Conservation (phyloP, 805 yeast species). For the Monosporozyma solicola region DNA sequence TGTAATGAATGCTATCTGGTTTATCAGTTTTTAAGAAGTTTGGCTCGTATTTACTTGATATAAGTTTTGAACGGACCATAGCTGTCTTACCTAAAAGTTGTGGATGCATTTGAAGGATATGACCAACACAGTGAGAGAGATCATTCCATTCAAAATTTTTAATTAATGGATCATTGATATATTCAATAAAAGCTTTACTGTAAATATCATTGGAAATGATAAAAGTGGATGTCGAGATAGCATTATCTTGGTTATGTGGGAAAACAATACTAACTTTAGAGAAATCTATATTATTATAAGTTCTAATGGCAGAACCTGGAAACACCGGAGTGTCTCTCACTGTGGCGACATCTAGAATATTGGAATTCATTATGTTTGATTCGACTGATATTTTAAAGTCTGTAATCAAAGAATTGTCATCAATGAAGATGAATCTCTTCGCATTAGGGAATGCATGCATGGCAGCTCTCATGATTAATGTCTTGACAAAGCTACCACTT, state of each 20-base stretch:
- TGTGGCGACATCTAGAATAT: slow-evolving; percentile 54
- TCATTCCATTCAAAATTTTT: slow-evolving; percentile 47
- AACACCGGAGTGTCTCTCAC: slow-evolving; percentile 63
- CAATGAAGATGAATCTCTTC: slow-evolving; percentile 85
- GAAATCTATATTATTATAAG: slow-evolving; percentile 53
- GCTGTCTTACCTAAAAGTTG: slow-evolving; percentile 62
- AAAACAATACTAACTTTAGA: slow-evolving; percentile 49
- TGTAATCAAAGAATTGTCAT: slow-evolving; percentile 70
- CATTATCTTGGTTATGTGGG: slow-evolving; percentile 53
- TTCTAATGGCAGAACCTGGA: slow-evolving; percentile 30
- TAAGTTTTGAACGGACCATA: slow-evolving; percentile 54
- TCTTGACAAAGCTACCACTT: slow-evolving; percentile 21
- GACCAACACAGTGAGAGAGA: slow-evolving; percentile 54
- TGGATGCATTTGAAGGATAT: slow-evolving; percentile 93
- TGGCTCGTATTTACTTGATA: slow-evolving; percentile 40
- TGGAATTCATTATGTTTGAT: slow-evolving; percentile 50
- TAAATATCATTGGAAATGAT: slow-evolving; percentile 57
- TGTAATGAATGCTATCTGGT: slow-evolving; percentile 42
- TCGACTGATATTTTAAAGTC: slow-evolving; percentile 52
- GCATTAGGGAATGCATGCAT: slow-evolving; percentile 87
- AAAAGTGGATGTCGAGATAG: slow-evolving; percentile 62
- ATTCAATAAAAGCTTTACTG: slow-evolving; percentile 64
- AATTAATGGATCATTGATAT: slow-evolving; percentile 67
- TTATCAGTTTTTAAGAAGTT: slow-evolving; percentile 17
- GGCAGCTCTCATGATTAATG: slow-evolving; percentile 60